A percentile compares a stretch with the other conserved stretches of the same genome.
These are phyloP conservation scores for Aureobasidium vineae DNA, from an alignment of 2,329 filamentous ascomycete genomes.

Conservation along the genomic window DNA sequence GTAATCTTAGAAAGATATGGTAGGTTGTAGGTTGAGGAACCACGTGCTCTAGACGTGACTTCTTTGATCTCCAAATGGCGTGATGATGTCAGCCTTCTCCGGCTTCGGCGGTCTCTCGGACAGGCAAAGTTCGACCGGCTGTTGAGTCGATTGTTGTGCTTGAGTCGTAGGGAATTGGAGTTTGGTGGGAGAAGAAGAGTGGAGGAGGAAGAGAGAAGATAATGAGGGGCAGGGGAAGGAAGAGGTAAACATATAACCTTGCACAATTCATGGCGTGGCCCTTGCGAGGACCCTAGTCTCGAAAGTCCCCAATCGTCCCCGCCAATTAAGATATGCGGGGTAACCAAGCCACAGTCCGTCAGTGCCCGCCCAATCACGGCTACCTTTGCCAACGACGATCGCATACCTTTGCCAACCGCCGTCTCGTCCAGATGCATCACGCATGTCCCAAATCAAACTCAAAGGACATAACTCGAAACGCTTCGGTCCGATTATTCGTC, in stretches of 20 bases:
- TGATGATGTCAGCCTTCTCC: slow-evolving; percentile 19
- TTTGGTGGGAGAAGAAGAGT: background rate
- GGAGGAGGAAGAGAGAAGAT: background rate
- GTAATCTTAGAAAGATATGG: background rate
- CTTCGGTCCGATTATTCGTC: slow-evolving; percentile 23
- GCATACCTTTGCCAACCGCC: background rate
- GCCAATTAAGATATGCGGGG: slow-evolving; percentile 16
- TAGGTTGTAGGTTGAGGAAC: background rate
- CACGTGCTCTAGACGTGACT: slow-evolving; percentile 20
- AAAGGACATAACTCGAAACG: slow-evolving; percentile 10
- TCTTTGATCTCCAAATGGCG: slow-evolving; percentile 7
- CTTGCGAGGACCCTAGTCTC: slow-evolving; percentile 1
- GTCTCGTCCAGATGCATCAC: slow-evolving; percentile 17
- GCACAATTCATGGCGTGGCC: slow-evolving; percentile 7
- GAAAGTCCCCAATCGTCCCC: background rate
- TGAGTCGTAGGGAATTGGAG: background rate
- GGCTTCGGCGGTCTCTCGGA: slow-evolving; percentile 7
- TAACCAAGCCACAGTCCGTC: slow-evolving; percentile 6
- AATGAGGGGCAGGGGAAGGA: background rate
- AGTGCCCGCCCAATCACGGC: slow-evolving; percentile 3
- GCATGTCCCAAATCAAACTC: slow-evolving; percentile 9
- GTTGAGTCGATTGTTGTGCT: background rate
- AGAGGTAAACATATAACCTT: slow-evolving; percentile 16
- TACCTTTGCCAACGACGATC: slow-evolving; percentile 8
- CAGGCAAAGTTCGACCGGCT: background rate